These are phyloP conservation scores for Cyphellophora attinorum DNA, from an alignment of 2,329 filamentous ascomycete genomes.

Conservation along the genomic window DNA sequence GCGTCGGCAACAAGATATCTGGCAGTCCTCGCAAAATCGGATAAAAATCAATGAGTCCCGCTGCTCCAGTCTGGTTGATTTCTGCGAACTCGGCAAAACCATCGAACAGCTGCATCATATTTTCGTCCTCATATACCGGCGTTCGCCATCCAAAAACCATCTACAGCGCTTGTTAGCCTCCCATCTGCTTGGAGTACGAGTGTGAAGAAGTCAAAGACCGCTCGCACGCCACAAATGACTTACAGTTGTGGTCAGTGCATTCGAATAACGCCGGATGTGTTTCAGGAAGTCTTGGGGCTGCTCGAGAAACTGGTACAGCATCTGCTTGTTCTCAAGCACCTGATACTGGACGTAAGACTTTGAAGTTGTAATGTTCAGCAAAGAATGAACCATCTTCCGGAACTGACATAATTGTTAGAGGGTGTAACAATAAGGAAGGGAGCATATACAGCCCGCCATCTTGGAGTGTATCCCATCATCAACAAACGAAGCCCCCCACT, in stretches of 20 bases:
- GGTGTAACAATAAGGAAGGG: too few relatives aligned
- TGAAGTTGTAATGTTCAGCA: conserved; percentile 34
- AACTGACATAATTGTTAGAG: too few relatives aligned
- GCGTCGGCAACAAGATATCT: conserved; percentile 36
- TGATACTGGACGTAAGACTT: conserved; percentile 38
- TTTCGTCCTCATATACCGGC: conserved; percentile 40
- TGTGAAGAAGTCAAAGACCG: too few relatives aligned
- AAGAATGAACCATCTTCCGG: conserved; percentile 32
- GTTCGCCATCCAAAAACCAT: conserved; percentile 41
- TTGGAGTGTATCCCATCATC: conserved; percentile 40
- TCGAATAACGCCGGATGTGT: conserved; percentile 37
- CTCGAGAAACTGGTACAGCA: conserved; percentile 32
- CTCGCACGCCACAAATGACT: too few relatives aligned
- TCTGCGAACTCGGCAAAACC: conserved; percentile 34
- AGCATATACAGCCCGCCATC: too few relatives aligned
- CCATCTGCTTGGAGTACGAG: too few relatives aligned
- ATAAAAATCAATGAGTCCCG: conserved; percentile 37
- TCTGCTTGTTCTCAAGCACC: conserved; percentile 36
- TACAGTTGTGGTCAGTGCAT: too few relatives aligned
- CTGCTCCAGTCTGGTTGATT: conserved; percentile 31
- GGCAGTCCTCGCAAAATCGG: conserved; percentile 37
- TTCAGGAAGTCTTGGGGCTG: conserved; percentile 32
- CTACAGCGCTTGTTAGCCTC: too few relatives aligned
- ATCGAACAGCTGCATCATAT: conserved; percentile 37
- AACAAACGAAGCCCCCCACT: conserved; percentile 29